Evolutionary conservation across 2,329 filamentous ascomycete species (phyloP).

Genomic region (Pseudogymnoascus sp.): DNA sequence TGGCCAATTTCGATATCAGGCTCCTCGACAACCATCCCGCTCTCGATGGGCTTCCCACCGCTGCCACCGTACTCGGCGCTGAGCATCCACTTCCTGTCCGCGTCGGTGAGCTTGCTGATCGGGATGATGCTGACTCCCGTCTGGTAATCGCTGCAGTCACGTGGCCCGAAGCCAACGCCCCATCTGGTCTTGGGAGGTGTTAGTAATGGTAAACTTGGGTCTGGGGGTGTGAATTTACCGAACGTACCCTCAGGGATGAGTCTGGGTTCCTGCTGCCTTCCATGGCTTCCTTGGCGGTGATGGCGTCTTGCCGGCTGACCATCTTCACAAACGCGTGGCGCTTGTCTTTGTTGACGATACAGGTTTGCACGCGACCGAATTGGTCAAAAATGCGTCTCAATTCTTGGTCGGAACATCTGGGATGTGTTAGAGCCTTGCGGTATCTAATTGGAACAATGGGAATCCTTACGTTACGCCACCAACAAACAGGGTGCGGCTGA

Average conservation of each 20-base stretch:
- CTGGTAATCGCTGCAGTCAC: constrained; percentile 93
- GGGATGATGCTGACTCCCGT: constrained; percentile 90
- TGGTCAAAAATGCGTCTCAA: constrained; percentile 70
- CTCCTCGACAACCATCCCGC: constrained; percentile 86
- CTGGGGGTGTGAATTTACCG: constrained; percentile 11
- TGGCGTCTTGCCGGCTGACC: constrained; percentile 78
- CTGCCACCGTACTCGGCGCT: constrained; percentile 90
- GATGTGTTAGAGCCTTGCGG: constrained; percentile 23
- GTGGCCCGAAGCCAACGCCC: constrained; percentile 94
- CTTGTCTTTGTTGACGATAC: constrained; percentile 97
- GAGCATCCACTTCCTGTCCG: constrained; percentile 94
- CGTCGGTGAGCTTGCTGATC: constrained; percentile 85
- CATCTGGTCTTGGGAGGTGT: constrained; percentile 62
- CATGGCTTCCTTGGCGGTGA: constrained; percentile 78
- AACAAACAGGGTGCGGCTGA: constrained; percentile 92
- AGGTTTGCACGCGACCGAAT: constrained; percentile 87
- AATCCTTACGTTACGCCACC: constrained; percentile 77
- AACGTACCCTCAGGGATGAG: constrained; percentile 32
- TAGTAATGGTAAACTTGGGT: constrained; percentile 1
- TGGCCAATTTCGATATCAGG: constrained; percentile 98
- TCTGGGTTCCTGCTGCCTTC: constrained; percentile 67
- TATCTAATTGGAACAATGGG: constrained; percentile 10
- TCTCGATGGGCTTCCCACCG: constrained; percentile 70
- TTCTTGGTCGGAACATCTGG: constrained; percentile 67
- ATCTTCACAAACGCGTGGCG: constrained; percentile 99